These are phyloP conservation scores for Macrolepiota dolichaula DNA, from an alignment of 768 basidiomycete species.

Conservation along the genomic window DNA sequence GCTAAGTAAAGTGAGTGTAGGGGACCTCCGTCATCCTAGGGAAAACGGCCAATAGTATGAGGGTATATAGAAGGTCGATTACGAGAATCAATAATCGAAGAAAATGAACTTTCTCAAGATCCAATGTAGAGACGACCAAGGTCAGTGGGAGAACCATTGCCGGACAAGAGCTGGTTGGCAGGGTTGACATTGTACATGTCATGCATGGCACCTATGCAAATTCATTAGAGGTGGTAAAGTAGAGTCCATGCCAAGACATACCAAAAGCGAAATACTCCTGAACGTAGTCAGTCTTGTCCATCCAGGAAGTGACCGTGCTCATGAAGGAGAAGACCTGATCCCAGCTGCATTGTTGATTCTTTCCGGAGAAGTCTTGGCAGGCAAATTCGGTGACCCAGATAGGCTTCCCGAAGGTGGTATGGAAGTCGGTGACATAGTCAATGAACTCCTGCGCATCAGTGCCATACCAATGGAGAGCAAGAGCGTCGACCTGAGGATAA, in stretches of 20 bases:
- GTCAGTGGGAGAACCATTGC: conserved; percentile 41
- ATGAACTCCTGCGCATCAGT: conserved; percentile 44
- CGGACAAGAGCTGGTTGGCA: conserved; percentile 48
- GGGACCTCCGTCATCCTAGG: not conserved
- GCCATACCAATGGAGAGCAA: conserved; percentile 74
- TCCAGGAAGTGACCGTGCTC: conserved; percentile 34
- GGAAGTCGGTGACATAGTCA: conserved; percentile 43
- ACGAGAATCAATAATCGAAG: not conserved
- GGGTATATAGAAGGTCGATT: conserved; percentile 3
- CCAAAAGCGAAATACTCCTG: conserved; percentile 56
- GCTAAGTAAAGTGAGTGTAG: conserved; percentile 1
- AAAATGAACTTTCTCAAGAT: conserved; percentile 14
- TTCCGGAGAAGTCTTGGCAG: conserved; percentile 62
- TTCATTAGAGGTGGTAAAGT: not conserved
- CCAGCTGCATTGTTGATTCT: conserved; percentile 35
- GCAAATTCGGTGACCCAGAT: conserved; percentile 75
- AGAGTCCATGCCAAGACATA: conserved; percentile 27
- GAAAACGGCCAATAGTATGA: not conserved
- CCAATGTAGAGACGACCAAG: conserved; percentile 53
- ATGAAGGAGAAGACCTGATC: conserved; percentile 49
- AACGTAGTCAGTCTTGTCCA: conserved; percentile 43
- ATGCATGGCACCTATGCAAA: conserved; percentile 47
- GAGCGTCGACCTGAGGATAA: conserved; percentile 42
- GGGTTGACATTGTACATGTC: conserved; percentile 55
- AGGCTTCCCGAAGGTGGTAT: conserved; percentile 37